Percentiles rank a stretch among this genome's conserved stretches.
These are phyloP conservation scores for Calonectria leucothoes DNA, from an alignment of 2,329 filamentous ascomycete genomes.

Conservation along the genomic window DNA sequence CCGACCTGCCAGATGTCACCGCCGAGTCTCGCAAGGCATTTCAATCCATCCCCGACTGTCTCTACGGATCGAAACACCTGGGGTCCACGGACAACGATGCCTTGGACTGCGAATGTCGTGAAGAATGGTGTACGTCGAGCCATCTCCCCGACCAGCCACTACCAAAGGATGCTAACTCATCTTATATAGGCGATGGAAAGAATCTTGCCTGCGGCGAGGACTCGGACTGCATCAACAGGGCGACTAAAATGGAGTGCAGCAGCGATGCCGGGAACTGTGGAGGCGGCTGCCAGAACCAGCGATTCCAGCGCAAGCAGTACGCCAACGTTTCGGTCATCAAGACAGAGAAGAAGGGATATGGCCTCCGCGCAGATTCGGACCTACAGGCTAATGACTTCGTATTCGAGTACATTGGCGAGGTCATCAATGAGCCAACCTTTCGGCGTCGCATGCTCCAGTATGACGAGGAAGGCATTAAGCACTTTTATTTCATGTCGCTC, in stretches of 20 bases:
- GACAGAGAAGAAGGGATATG: conserved; percentile 97
- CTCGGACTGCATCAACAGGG: conserved; percentile 98
- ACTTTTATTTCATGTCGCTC: conserved; percentile 99
- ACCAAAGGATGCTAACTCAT: conserved; percentile 22
- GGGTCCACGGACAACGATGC: conserved; percentile 91
- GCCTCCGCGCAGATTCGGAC: conserved; percentile 83
- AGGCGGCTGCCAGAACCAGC: conserved; percentile 89
- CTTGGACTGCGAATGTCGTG: conserved; percentile 93
- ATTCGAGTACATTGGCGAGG: conserved; percentile 98
- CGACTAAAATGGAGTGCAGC: conserved; percentile 96
- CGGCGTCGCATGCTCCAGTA: conserved; percentile 92
- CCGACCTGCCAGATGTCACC: conserved; percentile 82
- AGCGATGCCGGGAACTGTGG: conserved; percentile 87
- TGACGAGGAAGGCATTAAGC: conserved; percentile 95
- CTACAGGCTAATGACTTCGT: conserved; percentile 90
- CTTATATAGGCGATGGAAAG: conserved; percentile 63
- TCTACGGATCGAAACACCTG: conserved; percentile 91
- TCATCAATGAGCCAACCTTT: conserved; percentile 93
- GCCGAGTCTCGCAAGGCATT: conserved; percentile 81
- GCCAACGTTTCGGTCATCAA: conserved; percentile 95
- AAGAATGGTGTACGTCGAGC: conserved; percentile 87
- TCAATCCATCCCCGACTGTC: conserved; percentile 84
- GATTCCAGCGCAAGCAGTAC: conserved; percentile 91
- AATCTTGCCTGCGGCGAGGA: conserved; percentile 95
- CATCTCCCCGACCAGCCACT: background rate